These are phyloP conservation scores for Lasiodiplodia gonubiensis DNA, from an alignment of 2,329 filamentous ascomycete genomes.

Conservation along the genomic window DNA sequence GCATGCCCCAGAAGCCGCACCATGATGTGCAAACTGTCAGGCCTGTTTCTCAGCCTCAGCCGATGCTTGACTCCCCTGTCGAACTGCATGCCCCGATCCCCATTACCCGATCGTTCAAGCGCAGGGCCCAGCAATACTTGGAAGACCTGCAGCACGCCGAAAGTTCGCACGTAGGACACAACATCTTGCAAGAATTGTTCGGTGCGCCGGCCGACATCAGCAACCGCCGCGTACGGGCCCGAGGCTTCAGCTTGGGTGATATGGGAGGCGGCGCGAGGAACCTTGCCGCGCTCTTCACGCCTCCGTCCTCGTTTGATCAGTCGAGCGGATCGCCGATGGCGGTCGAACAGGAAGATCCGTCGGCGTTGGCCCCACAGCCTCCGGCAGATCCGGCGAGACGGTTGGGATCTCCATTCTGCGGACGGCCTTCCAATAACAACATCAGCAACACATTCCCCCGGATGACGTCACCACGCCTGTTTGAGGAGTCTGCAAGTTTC, in stretches of 20 bases:
- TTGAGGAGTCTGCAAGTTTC: constrained; percentile 46
- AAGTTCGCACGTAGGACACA: constrained; percentile 46
- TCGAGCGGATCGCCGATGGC: constrained; percentile 38
- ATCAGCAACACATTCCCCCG: constrained; percentile 55
- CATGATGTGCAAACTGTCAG: constrained; percentile 22
- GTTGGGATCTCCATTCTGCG: constrained; percentile 55
- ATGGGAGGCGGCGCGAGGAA: constrained; percentile 57
- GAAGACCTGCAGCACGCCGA: constrained; percentile 58
- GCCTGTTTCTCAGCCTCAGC: constrained; percentile 26
- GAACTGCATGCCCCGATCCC: constrained; percentile 60
- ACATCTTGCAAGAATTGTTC: constrained; percentile 52
- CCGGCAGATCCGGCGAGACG: constrained; percentile 49
- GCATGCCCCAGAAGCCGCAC: constrained; percentile 7
- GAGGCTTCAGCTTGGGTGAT: constrained; percentile 66
- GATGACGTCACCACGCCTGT: constrained; percentile 45
- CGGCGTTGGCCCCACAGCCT: constrained; percentile 36
- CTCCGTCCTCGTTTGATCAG: constrained; percentile 46
- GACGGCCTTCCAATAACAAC: constrained; percentile 43
- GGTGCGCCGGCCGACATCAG: constrained; percentile 55
- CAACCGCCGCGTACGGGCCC: constrained; percentile 63
- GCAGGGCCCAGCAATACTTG: constrained; percentile 61
- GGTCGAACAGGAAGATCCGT: constrained; percentile 35
- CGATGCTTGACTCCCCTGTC: constrained; percentile 57
- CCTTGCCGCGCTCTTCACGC: constrained; percentile 61
- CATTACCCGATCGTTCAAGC: constrained; percentile 60